Evolutionary conservation across 129 eudicot species (phyloP).

Genomic region (Arctium minus): DNA sequence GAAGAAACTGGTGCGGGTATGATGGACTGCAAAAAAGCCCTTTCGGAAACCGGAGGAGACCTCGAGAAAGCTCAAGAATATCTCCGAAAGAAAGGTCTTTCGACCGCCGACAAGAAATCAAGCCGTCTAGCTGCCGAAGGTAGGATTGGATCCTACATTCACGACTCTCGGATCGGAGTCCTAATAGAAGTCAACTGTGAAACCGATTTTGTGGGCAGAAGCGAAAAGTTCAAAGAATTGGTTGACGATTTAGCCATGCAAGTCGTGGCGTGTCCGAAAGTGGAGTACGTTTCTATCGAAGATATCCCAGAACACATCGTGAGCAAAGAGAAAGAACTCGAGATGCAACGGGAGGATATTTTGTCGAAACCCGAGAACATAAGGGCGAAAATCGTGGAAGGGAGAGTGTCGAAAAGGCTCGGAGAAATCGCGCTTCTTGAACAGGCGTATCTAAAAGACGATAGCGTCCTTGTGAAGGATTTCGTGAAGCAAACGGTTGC

Average conservation of each 20-base stretch:
- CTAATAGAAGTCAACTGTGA: conserved; percentile 95
- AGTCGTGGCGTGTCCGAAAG: conserved; percentile 88
- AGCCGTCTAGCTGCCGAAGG: conserved; percentile 95
- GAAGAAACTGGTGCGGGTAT: conserved; percentile 98
- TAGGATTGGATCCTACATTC: conserved; percentile 90
- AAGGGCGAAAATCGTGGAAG: conserved; percentile 86
- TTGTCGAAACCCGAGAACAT: conserved; percentile 83
- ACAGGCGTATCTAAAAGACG: conserved; percentile 83
- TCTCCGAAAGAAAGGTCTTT: conserved; percentile 90
- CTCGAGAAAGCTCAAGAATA: conserved; percentile 88
- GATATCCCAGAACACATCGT: conserved; percentile 59
- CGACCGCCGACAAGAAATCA: conserved; percentile 88
- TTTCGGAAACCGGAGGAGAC: conserved; percentile 87
- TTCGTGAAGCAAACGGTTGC: conserved; percentile 92
- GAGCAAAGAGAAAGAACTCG: conserved; percentile 66
- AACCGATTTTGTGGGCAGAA: conserved; percentile 90
- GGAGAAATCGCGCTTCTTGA: conserved; percentile 91
- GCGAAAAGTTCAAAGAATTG: conserved; percentile 71
- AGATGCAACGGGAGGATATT: conserved; percentile 96
- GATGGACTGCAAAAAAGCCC: conserved; percentile 99
- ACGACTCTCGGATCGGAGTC: conserved; percentile 95
- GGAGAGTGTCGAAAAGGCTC: conserved; percentile 87
- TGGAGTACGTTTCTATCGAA: conserved; percentile 79
- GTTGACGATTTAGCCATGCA: conserved; percentile 98
- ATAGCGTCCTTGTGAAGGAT: conserved; percentile 76